A percentile compares a stretch with the other conserved stretches of the same genome.
Evolutionary conservation across 169 alveolate genomes (phyloP).

Genomic region (Plasmodium coatneyi): DNA sequence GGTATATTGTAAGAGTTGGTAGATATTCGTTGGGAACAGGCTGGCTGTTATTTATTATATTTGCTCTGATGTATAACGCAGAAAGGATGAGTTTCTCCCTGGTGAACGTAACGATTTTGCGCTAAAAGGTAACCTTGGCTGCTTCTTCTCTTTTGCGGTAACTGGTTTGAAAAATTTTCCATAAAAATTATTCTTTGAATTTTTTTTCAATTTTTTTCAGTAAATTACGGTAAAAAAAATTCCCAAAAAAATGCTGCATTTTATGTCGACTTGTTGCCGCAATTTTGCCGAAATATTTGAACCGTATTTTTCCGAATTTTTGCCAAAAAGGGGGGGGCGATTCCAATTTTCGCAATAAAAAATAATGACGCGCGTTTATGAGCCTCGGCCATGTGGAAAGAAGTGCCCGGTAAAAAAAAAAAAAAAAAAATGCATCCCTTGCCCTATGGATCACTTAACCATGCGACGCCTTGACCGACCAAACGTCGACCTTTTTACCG

Average conservation of each 20-base stretch:
- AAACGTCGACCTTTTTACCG: not conserved
- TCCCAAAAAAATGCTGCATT: not conserved
- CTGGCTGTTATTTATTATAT: not conserved
- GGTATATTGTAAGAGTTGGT: not conserved
- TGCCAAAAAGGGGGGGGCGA: not conserved
- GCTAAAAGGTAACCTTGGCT: not conserved
- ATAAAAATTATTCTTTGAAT: not conserved
- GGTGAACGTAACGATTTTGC: not conserved
- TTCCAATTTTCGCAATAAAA: not conserved
- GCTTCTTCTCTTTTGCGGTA: not conserved
- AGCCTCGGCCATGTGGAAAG: not conserved
- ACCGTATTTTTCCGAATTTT: not conserved
- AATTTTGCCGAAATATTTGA: too few species aligned
- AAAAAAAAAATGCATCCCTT: not conserved
- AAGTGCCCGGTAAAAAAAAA: not conserved
- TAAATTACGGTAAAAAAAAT: not conserved
- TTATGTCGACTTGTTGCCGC: not conserved
- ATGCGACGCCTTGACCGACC: not conserved
- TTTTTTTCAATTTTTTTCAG: not conserved
- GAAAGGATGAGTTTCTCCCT: not conserved
- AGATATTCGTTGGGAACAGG: not conserved
- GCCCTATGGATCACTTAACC: not conserved
- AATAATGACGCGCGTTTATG: not conserved
- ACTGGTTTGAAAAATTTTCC: not conserved
- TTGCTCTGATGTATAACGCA: not conserved